Conservation (phyloP, 2,329 filamentous ascomycete species). For the Didymella exigua region DNA sequence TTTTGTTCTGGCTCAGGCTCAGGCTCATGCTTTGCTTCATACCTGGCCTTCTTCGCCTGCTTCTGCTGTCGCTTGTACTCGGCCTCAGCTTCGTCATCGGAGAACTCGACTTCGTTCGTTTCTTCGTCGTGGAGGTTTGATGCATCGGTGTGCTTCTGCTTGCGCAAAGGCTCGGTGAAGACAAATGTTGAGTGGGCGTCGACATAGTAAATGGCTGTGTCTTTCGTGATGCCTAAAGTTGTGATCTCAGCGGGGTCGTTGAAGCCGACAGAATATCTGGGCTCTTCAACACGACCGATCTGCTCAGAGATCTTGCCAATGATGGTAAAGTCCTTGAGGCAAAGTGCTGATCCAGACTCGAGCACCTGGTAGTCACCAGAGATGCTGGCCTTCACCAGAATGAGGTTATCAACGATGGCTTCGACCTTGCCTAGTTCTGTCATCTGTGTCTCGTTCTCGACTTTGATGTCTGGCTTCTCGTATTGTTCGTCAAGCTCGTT, state of each 20-base stretch:
- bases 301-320: conserved; percentile 85
- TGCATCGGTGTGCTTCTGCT: conserved; percentile 86
- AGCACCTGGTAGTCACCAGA: conserved; percentile 85
- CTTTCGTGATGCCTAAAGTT: conserved; percentile 69
- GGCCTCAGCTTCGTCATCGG: conserved; percentile 92
- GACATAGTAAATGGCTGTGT: conserved; percentile 78
- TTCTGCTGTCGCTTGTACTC: conserved; percentile 68
- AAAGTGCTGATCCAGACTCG: conserved; percentile 82
- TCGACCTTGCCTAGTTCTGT: conserved; percentile 76
- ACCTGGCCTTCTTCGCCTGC: conserved; percentile 61
- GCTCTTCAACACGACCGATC: conserved; percentile 82
- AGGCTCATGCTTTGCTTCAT: conserved; percentile 35
- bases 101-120: conserved; percentile 90
- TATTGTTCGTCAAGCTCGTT: conserved; percentile 70
- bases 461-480: conserved; percentile 74
- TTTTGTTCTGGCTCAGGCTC: conserved; percentile 18
- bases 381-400: conserved; percentile 78
- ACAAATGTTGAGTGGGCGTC: conserved; percentile 79
- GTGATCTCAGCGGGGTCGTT: conserved; percentile 70
- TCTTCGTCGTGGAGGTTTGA: conserved; percentile 96
- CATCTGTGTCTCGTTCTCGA: conserved; percentile 78
- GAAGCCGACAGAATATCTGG: conserved; percentile 84
- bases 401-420: conserved; percentile 76
- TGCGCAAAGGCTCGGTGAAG: conserved; percentile 81
- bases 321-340: conserved; percentile 73